phyloP scores from a whole-genome alignment of 768 basidiomycete genomes.

The Kwoniella europaea region DNA sequence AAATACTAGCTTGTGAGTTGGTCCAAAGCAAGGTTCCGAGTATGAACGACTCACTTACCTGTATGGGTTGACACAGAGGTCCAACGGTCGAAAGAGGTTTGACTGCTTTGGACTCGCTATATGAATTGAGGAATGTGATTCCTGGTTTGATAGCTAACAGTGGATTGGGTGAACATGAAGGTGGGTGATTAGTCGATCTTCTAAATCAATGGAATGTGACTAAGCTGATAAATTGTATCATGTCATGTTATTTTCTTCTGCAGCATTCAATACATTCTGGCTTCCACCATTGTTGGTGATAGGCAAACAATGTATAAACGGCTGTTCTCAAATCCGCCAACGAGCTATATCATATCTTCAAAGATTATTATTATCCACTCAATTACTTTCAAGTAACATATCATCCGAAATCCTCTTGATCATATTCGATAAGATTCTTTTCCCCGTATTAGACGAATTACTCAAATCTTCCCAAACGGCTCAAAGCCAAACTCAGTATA shows the following conservation, averaged over 20 bases:
- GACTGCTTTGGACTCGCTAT: slow-evolving; percentile 79
- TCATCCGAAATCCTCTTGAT: slow-evolving; percentile 70
- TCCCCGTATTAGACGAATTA: slow-evolving; percentile 89
- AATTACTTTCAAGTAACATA: slow-evolving; percentile 66
- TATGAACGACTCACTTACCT: no score
- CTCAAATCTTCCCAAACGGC: slow-evolving; percentile 74
- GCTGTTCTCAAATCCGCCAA: slow-evolving; percentile 82
- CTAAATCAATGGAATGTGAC: no score
- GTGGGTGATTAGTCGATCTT: slow-evolving; percentile 42
- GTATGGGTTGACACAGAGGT: slow-evolving; percentile 62
- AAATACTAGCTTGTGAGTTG: slow-evolving; percentile 39
- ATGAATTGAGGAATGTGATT: slow-evolving; percentile 72
- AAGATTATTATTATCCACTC: slow-evolving; percentile 78
- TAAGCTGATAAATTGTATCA: not conserved
- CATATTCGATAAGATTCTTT: slow-evolving; percentile 84
- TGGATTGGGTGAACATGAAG: slow-evolving; percentile 47
- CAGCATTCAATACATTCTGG: slow-evolving; percentile 78
- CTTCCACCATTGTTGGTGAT: slow-evolving; percentile 76
- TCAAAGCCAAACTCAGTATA: slow-evolving; percentile 62
- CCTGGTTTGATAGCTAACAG: slow-evolving; percentile 65
- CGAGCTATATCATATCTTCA: slow-evolving; percentile 78
- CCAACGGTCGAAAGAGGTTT: slow-evolving; percentile 78
- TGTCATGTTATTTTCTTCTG: not conserved
- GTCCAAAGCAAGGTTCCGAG: slow-evolving; percentile 66
- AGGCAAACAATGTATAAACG: slow-evolving; percentile 79